Evolutionary conservation across 225 moss, liverwort and hornwort genomes (phyloP).

Genomic region (Marchantia paleacea): DNA sequence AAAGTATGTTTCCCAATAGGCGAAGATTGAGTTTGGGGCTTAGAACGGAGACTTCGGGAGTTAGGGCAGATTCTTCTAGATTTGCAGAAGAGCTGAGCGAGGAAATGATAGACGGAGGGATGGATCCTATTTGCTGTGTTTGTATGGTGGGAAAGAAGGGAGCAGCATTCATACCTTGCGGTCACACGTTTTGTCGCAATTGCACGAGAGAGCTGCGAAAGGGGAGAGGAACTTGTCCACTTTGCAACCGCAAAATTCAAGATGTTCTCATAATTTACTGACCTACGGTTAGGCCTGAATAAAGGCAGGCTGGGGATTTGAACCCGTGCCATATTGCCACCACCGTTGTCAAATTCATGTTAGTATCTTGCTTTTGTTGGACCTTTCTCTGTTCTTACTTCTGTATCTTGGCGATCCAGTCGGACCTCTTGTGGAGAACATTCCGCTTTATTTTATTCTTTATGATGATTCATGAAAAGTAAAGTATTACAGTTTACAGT

Average conservation of each 20-base stretch:
- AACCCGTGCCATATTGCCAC: neutral
- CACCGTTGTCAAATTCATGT: conserved; percentile 1
- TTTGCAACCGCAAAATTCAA: conserved; percentile 55
- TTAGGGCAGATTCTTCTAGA: conserved; percentile 28
- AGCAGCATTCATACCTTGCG: conserved; percentile 67
- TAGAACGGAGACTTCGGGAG: conserved; percentile 28
- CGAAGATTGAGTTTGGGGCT: conserved; percentile 24
- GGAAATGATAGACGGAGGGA: conserved; percentile 30
- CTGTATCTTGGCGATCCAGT: neutral
- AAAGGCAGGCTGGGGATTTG: neutral
- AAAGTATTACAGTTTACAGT: neutral
- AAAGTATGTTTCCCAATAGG: conserved; percentile 23
- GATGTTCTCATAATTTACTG: conserved; percentile 58
- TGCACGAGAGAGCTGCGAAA: conserved; percentile 60
- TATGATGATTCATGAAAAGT: neutral
- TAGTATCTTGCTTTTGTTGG: neutral
- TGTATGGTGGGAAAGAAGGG: conserved; percentile 67
- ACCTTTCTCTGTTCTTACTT: neutral
- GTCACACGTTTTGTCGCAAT: conserved; percentile 61
- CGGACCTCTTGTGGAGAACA: neutral
- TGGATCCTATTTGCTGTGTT: conserved; percentile 67
- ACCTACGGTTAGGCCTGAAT: neutral
- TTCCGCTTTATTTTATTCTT: neutral
- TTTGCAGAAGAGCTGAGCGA: conserved; percentile 43
- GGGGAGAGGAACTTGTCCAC: conserved; percentile 52